Evolutionary conservation across 805 yeast species (phyloP), one percentile per base, ranked within the genome.

Genomic region (Cyberlindnera nakhonratchasimensis): DNA sequence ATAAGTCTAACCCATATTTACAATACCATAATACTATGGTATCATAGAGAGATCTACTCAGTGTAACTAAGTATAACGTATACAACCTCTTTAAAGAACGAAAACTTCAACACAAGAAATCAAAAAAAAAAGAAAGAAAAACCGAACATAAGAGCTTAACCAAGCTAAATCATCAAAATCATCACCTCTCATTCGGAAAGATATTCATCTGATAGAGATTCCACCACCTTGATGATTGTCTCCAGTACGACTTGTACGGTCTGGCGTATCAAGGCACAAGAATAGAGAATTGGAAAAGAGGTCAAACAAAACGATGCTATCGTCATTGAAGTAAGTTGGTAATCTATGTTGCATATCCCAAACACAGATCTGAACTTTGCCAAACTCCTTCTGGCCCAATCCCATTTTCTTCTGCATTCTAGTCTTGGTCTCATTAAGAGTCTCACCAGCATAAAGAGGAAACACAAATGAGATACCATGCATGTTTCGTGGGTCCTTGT

Each of bases 401-500:
- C 96, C 96, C 47, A 90, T 65, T 39, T 74, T 74, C 47, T 70
- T 71, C 56, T 82, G 82, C 47, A 93, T 66, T 47, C 98, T 75
- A 14, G 65, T 70, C 53, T 73, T 79, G 2, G 95, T 82, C 11
- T 75, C 79, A 3, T 62, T 57, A 34, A 86, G 76, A 34, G 66
- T 63, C 60, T 93, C 99, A 12, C 71, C 77, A 8, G 86, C 81
- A 36, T 77, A 70, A 6, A 86, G 63, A n/a, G 78, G 75, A 58
- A 90, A 86, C 9, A 85, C 66, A 58, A 90, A 90, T 4, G 97
- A 95, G 37, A 83, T 70, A n/a, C 96, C 90, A 61, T 90, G 98
- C 18, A 75, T 69, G 31, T 71, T 65, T 33, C 69, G 72, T 20
- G 82, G 70, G 30, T 81, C 85, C 52, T 83, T 86, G 61, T 81